Evolutionary conservation across 2,329 filamentous ascomycete genomes (phyloP), one percentile per base, ranked within the genome.

Genomic region (Colletotrichum graminicola): DNA sequence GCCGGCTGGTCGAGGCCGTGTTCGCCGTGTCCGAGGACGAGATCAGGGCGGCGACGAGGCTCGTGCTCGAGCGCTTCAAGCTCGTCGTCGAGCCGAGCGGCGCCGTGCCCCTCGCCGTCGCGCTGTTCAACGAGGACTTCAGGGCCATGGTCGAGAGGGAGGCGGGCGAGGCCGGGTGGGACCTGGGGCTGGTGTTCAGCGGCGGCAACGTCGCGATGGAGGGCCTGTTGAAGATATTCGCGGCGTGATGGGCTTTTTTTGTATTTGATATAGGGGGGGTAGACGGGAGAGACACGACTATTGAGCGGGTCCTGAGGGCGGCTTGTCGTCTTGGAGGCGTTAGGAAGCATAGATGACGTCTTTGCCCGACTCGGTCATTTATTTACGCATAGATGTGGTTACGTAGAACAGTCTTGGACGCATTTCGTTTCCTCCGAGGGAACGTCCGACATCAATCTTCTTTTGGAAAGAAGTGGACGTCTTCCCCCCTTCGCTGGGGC

Each of bases 11-110:
- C 1, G 78, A 83, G 2, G 91, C 88, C 0, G 88, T 97, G 76
- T 90, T 89, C 81, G 88, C 88, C 66, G 95, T 97, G 1, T 90
- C 86, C 1, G 95, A 98, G 80, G 90, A 91, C 66, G 90, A 97
- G 85, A 98, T 98, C 79, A 87, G 88, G 77, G 86, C 84, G 29
- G 92, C 95, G 16, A 87, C 97, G 88, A 83, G 88, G 73, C 81
- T 98, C 73, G 92, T 97, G 43, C 83, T 95, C 73, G 95, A 98
- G 87, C 84, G 95, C 69, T 90, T 96, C 86, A 98, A 98, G 88
- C 83, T 97, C 57, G 90, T 98, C 29, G 90, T 98, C 16, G 95
- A 98, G 85, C 95, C 95, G 29, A 95, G 92, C 80, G 90, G 93
- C 0, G 94, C 91, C 2, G 95, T 98, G n/a, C 89, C 90, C 1